Base-by-base conservation (phyloP, 1,139 yeast species). In the Debaryomyces psychrophilus region DNA sequence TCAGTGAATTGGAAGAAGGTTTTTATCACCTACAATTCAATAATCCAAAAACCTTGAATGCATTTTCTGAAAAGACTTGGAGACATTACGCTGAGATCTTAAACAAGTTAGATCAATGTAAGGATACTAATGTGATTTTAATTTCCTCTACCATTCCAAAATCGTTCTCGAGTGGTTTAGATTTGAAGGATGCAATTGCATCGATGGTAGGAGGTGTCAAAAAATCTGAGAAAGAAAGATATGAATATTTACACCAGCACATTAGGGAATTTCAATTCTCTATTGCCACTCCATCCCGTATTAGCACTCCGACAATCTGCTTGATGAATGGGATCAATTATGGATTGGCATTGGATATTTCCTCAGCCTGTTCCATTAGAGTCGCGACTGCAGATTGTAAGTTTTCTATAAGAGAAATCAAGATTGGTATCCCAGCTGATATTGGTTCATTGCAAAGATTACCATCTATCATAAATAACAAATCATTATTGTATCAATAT, bases 401-500 rank as follows among this genome's bases (percentile, higher is more conserved):
- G 38, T 75, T 86, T 53, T 77, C 87, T 31, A 79, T 87, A 47
- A 78, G 86, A 49, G 95, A 87, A 64, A 82, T 86, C 51, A 81
- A 81, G 51, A 74, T 87, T 47, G 95, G 95, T 4, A 76, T 87
- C 63, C 79, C 89, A 26, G 92, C 95, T 2, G 95, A 87, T 61
- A 85, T 87, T 55, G 95, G 95, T 8, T 76, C 88, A 1, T 70
- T 87, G 51, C 93, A 87, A 65, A 74, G 95, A 60, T 60, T 86
- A 49, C 87, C 90, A 5, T 60, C 63, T 22, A 47, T 83, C 2
- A 77, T 78, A 22, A 79, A 77, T 45, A 85, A 84, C 61, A 67
- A 71, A 29, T 83, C 90, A 8, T 73, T 81, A 69, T 65, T 85
- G 53, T 76, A 77, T 61, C 87, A 85, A 53, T 67, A 81, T 47